These are phyloP conservation scores for Sclerotinia glacialis DNA, from an alignment of 2,329 filamentous ascomycete genomes.

Conservation along the genomic window DNA sequence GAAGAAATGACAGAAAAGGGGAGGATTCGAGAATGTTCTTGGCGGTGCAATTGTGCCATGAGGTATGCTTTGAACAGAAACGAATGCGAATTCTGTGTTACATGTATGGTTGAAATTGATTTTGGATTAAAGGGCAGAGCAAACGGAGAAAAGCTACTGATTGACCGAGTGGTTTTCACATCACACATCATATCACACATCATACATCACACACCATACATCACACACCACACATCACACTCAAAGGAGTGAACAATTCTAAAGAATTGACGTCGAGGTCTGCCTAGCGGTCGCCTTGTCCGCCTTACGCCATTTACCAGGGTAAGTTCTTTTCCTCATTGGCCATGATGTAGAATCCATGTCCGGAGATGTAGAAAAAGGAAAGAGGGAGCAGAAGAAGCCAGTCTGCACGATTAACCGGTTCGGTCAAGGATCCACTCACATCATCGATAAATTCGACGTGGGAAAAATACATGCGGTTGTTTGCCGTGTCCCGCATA, in stretches of 20 bases:
- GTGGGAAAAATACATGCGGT: neutral
- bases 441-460: neutral
- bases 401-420: constrained; percentile 12
- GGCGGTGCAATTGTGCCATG: neutral
- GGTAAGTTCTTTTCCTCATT: neutral
- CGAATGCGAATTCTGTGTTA: neutral
- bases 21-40: neutral
- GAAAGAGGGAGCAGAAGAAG: neutral
- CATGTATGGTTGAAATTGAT: no score
- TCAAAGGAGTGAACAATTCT: neutral
- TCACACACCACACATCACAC: no score
- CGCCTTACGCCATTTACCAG: constrained; percentile 22
- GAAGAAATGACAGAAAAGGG: neutral
- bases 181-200: no score
- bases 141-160: no score
- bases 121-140: neutral
- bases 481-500: neutral
- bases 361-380: neutral
- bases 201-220: no score
- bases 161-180: no score
- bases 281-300: constrained; percentile 30
- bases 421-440: constrained; percentile 2
- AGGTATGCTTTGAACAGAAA: neutral
- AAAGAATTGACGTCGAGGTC: constrained; percentile 20
- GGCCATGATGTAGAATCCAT: neutral